Evolutionary conservation across 192 early-diverging fungal genomes (phyloP).

Genomic region (Coemansia sp.): DNA sequence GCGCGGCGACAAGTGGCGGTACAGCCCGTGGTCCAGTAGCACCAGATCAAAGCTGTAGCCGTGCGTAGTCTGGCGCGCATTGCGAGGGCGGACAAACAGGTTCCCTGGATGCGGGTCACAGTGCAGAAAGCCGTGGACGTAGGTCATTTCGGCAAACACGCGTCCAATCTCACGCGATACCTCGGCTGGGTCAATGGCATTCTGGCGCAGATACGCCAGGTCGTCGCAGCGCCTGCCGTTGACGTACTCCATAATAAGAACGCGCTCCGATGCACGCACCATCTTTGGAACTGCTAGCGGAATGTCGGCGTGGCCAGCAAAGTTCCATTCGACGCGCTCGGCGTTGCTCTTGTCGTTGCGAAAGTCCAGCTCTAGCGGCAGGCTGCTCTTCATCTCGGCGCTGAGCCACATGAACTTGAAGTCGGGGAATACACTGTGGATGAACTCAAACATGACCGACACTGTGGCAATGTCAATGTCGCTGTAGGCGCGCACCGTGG

Average conservation of each 20-base stretch:
- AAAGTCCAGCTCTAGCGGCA: slow-evolving; percentile 90
- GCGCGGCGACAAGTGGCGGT: slow-evolving; percentile 66
- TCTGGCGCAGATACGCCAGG: slow-evolving; percentile 59
- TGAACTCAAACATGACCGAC: slow-evolving; percentile 57
- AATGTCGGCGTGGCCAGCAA: slow-evolving; percentile 46
- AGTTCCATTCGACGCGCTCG: slow-evolving; percentile 60
- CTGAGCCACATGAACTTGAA: slow-evolving; percentile 90
- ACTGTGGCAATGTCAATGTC: slow-evolving; percentile 78
- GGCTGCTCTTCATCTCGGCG: slow-evolving; percentile 76
- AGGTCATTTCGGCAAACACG: slow-evolving; percentile 88
- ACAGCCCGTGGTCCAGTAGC: slow-evolving; percentile 86
- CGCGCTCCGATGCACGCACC: slow-evolving; percentile 68
- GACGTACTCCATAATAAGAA: slow-evolving; percentile 87
- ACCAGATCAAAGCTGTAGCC: slow-evolving; percentile 85
- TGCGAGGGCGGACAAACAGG: slow-evolving; percentile 65
- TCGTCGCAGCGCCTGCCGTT: slow-evolving; percentile 77
- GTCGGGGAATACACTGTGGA: slow-evolving; percentile 79
- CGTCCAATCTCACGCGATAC: slow-evolving; percentile 75
- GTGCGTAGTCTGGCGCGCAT: slow-evolving; percentile 34
- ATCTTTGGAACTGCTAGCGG: slow-evolving; percentile 76
- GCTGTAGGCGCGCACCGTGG: slow-evolving; percentile 71
- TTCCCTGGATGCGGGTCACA: slow-evolving; percentile 96
- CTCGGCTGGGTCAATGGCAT: slow-evolving; percentile 70
- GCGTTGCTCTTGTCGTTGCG: slow-evolving; percentile 75
- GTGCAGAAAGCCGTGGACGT: slow-evolving; percentile 78